Evolutionary conservation across 768 basidiomycete genomes (phyloP), one percentile per base, ranked within the genome.

Genomic region (Boletus sp.): DNA sequence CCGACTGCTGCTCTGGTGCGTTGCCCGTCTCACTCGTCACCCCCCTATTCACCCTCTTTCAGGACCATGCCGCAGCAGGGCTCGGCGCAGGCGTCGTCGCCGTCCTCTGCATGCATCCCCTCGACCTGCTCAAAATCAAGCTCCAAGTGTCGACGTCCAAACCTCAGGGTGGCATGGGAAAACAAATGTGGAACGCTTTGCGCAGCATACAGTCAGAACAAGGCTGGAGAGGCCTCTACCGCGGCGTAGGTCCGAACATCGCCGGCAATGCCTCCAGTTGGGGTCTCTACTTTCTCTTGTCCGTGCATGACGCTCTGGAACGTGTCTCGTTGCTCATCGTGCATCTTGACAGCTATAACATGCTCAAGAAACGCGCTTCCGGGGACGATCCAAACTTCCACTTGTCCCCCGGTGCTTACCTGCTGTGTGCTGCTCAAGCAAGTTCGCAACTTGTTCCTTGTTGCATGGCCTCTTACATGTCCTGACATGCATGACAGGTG

Each of bases 221-320:
- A 55, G 96, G 96, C 6, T 89, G 86, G 83, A 80, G 73, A 57
- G 95, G 95, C 0, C 76, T 98, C 47, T 98, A 98, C 71, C 82
- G 96, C 52, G 97, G 97, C 11, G 77, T 98, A 32, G 82, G 84
- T 0, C 85, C 94, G 2, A 99, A 98, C 71, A 81, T 98, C 57
- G 90, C 91, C 0, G 96, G 95, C 12, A 98, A 98, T 62, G 94
- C 94, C 18, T 86, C 88, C 8, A 95, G 93, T 64, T 99, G 96
- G 96, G 96, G 96, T 0, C 74, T 97, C 29, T 99, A 99, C 74
- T 99, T 99, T 75, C 82, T 96, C 60, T 96, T 97, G 96, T 98
- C 70, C 74, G 65, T 62, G 37, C 10, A 42, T 32, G 18, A 42
- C 18, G 29, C 20, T 24, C n/a, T 17, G 40, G 36, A 54, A 47